phyloP scores from a whole-genome alignment of 352 stramenopile species.

The Phytophthora tentaculata region DNA sequence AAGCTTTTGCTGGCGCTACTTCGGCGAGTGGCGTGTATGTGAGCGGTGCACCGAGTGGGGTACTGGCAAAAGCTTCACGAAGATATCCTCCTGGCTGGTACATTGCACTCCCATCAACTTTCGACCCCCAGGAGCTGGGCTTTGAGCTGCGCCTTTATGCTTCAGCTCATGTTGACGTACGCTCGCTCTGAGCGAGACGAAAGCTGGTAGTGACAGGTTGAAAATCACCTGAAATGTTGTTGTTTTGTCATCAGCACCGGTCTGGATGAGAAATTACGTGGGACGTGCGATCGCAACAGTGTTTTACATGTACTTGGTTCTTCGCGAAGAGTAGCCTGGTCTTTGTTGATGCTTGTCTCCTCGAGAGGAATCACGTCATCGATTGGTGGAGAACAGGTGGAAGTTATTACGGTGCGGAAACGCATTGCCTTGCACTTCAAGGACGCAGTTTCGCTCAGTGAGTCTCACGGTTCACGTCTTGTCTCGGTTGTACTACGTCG shows the following conservation, averaged over 20 bases:
- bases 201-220: not conserved
- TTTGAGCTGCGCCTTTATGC: constrained; percentile 72
- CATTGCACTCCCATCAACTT: constrained; percentile 78
- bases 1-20: constrained; percentile 55
- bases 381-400: no score
- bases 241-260: constrained; percentile 4
- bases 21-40: constrained; percentile 68
- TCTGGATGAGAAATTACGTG: not conserved
- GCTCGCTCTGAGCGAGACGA: constrained; percentile 32
- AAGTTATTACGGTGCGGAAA: no score
- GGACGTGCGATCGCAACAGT: constrained; percentile 1
- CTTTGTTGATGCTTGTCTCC: no score
- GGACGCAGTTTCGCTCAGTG: no score
- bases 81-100: constrained; percentile 65
- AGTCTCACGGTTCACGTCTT: no score
- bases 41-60: constrained; percentile 57
- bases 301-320: not conserved
- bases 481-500: no score
- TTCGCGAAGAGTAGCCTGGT: no score
- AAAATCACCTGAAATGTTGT: not conserved
- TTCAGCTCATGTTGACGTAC: constrained; percentile 48
- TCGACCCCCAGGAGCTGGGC: constrained; percentile 58
- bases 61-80: constrained; percentile 44
- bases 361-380: no score
- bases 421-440: no score